Base-by-base conservation (phyloP, 106 monocot genomes). In the Gastrodia elata region DNA sequence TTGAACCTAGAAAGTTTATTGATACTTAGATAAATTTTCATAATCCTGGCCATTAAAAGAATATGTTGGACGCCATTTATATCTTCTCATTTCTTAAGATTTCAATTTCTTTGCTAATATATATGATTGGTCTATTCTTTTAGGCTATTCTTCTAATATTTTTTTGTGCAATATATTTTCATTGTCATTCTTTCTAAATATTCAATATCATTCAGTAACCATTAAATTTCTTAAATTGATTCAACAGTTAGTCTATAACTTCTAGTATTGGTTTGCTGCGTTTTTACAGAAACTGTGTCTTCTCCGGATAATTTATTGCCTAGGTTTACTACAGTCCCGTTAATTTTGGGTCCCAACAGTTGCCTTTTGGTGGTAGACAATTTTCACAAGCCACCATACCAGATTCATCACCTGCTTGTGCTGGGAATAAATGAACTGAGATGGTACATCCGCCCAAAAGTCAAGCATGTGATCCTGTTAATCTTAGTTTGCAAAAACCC, bases 221-320 rank as follows among this genome's bases (percentile, higher is more conserved):
- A 25, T 26, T 58, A 58, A 58, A 26, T 58, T 58, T 58, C 57
- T 8, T 26, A 28, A 57, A 57, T 14, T 11, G 22, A 58, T 8
- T 58, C 10, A 1, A 25, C 27, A 58, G 57, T 25, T 58, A 25
- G 13, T 58, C 78, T 32, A 68, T 79, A 44, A 59, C 77, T 26
- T 25, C 46, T 55, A 55, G 72, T 49, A 55, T 83, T 38, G 69
- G 36, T 15, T 22, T 76, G 5, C 80, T 74, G 15, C 39, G 79
- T 25, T 65, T 83, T 56, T 81, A 78, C 24, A 73, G 82, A 69
- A 78, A 25, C 43, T 81, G 68, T 37, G 71, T 71, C 65, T 73
- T 39, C 80, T 37, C 80, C 83, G 46, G 76, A 71, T 64, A 64
- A 85, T 73, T 65, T 81, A 41, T 43, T 73, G 14, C 74, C 79